Conservation (phyloP, 306 rosid species). For the Ziziphus jujuba region DNA sequence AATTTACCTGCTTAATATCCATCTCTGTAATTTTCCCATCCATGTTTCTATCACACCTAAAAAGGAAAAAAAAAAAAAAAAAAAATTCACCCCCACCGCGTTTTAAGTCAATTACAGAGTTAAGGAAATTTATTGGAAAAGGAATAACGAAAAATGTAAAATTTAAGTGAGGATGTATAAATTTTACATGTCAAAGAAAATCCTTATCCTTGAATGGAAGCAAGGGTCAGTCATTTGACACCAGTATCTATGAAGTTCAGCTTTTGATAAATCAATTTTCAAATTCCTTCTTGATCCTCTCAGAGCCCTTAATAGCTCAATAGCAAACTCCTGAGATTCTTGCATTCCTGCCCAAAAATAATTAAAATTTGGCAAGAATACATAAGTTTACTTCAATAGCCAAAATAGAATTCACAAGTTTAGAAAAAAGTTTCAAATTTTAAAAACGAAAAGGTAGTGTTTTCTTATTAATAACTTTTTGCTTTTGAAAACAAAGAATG, state of each 20-base stretch:
- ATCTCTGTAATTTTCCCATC: slow-evolving; percentile 64
- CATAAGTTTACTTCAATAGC: slow-evolving; percentile 14
- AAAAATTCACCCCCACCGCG: not conserved
- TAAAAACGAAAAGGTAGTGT: too few relatives aligned
- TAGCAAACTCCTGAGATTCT: slow-evolving; percentile 61
- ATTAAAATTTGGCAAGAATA: not conserved
- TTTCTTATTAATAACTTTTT: too few relatives aligned
- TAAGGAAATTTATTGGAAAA: not conserved
- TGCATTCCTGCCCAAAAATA: slow-evolving; percentile 58
- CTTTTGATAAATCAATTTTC: slow-evolving; percentile 56
- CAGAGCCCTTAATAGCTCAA: slow-evolving; percentile 63
- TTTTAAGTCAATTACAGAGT: not conserved
- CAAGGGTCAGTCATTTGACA: slow-evolving; percentile 50
- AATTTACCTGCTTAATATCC: slow-evolving; percentile 69
- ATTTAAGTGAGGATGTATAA: not conserved
- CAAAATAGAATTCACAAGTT: not conserved
- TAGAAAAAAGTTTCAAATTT: too few relatives aligned
- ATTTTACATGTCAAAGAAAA: slow-evolving; percentile 79
- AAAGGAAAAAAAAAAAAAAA: slow-evolving; percentile 19
- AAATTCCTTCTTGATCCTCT: slow-evolving; percentile 45
- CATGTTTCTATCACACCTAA: slow-evolving; percentile 80
- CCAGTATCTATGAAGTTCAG: slow-evolving; percentile 61
- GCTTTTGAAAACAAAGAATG: too few relatives aligned
- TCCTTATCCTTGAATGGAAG: slow-evolving; percentile 51
- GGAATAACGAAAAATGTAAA: not conserved